Conservation (phyloP, 2,329 filamentous ascomycete species). For the Colletotrichum costaricense region DNA sequence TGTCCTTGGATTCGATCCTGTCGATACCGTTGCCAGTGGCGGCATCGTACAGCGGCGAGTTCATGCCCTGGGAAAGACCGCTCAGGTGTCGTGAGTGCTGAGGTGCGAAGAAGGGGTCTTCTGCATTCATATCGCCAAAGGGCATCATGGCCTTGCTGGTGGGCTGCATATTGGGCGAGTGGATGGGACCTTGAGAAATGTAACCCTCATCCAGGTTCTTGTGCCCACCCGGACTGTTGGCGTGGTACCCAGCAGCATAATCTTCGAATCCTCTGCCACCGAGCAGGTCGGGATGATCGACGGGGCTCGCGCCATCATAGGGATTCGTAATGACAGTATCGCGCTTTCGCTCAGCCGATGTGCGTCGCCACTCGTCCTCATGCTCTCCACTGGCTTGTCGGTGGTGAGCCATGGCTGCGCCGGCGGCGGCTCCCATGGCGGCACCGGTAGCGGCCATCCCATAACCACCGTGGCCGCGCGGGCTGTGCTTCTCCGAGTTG, state of each 20-base stretch:
- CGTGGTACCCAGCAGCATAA: conserved; percentile 60
- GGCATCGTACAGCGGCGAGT: conserved; percentile 89
- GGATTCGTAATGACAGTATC: conserved; percentile 76
- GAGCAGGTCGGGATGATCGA: conserved; percentile 67
- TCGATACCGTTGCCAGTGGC: conserved; percentile 90
- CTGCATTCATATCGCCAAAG: conserved; percentile 55
- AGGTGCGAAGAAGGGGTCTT: conserved; percentile 75
- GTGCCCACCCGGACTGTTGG: conserved; percentile 67
- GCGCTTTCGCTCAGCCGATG: conserved; percentile 71
- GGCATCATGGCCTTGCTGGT: conserved; percentile 65
- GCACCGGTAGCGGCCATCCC: conserved; percentile 63
- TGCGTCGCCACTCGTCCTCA: conserved; percentile 74
- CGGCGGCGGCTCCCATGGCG: conserved; percentile 64
- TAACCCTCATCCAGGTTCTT: conserved; percentile 87
- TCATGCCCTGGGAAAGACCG: conserved; percentile 92
- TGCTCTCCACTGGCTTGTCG: conserved; percentile 67
- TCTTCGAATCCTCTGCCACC: conserved; percentile 48
- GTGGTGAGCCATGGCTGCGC: conserved; percentile 58
- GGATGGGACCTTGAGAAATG: conserved; percentile 77
- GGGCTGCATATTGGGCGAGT: conserved; percentile 62
- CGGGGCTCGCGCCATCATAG: conserved; percentile 73
- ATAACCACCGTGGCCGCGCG: conserved; percentile 44
- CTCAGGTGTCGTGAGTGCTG: conserved; percentile 78
- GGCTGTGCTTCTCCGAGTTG: conserved; percentile 31
- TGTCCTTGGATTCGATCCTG: conserved; percentile 94